These are phyloP conservation scores for Collybiopsis luxurians DNA, from an alignment of 768 basidiomycete species.

Conservation along the genomic window DNA sequence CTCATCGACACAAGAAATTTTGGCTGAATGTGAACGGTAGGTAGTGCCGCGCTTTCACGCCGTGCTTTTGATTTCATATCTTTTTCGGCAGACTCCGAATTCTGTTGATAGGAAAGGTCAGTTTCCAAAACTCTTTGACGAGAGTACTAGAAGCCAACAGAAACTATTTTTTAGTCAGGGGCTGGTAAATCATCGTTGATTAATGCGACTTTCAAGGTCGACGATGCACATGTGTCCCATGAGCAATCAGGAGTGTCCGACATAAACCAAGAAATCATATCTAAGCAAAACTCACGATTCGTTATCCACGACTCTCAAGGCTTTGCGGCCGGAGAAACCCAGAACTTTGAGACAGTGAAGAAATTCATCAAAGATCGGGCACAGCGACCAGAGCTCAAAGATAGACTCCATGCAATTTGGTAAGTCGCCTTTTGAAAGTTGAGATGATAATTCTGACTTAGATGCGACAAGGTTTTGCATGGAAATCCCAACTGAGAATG, in stretches of 20 bases:
- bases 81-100: conserved; percentile 27
- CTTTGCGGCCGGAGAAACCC: conserved; percentile 24
- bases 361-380: conserved; percentile 18
- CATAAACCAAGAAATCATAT: conserved; percentile 20
- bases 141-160: background rate
- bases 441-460: background rate
- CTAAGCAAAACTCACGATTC: conserved; percentile 19
- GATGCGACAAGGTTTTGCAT: conserved; percentile 24
- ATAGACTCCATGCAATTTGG: conserved; percentile 27
- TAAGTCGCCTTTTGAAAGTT: background rate
- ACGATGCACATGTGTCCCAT: conserved; percentile 21
- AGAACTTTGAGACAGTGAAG: conserved; percentile 19
- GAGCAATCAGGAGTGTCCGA: conserved; percentile 19
- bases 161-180: conserved; percentile 18
- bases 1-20: too few species aligned
- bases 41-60: too few species aligned
- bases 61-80: too few species aligned
- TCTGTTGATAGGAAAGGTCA: conserved; percentile 25
- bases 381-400: conserved; percentile 8
- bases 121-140: background rate
- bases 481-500: conserved; percentile 21
- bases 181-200: conserved; percentile 30
- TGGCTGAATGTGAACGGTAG: too few species aligned
- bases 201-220: conserved; percentile 21
- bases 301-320: conserved; percentile 28